Evolutionary conservation across 805 yeast species (phyloP), one percentile per base, ranked within the genome.

Genomic region (Wickerhamiella slavikovae): DNA sequence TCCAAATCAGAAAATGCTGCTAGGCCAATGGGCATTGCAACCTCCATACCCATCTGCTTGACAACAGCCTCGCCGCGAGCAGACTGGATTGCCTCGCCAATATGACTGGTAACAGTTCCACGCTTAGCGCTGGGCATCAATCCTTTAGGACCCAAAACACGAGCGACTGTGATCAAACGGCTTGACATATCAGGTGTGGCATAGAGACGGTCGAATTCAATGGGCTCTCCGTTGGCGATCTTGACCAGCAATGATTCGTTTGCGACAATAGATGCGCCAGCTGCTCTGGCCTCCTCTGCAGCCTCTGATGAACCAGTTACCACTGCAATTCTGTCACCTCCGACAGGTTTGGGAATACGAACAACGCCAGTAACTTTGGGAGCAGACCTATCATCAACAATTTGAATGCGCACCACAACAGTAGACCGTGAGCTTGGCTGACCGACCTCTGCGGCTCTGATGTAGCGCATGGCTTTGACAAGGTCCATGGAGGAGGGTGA

Each of bases 401-500:
- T 59, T 12, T 66, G 57, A 12, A 78, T 62, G 30, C 73, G 66
- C 31, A 77, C 51, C 12, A 76, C 58, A 24, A 85, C 58, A 15
- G 83, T 72, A 15, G 85, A 70, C 41, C 71, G 69, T n/a, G 63
- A 54, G 4, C 62, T 56, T 2, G 85, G 68, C 45, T 76, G 68
- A 4, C 98, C 96, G 4, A 82, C 91, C 51, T 82, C 94, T 4
- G 82, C 68, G 1, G 96, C 93, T 38, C 94, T 62, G 33, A 85
- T 48, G 45, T 71, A 82, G 42, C 76, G 63, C 49, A 80, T 51
- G 1, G 95, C 94, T 18, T 56, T 51, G 4, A 76, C 66, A 5
- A 80, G 60, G 29, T 67, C 71, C 75, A 77, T 68, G 45, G 68
- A 73, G 31, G 75, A 56, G 2, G 83, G 83, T 38, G 52, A 47